A percentile compares a stretch with the other conserved stretches of the same genome.
These are phyloP conservation scores for Teunomyces kruisii DNA, from an alignment of 805 yeast species.

Conservation along the genomic window DNA sequence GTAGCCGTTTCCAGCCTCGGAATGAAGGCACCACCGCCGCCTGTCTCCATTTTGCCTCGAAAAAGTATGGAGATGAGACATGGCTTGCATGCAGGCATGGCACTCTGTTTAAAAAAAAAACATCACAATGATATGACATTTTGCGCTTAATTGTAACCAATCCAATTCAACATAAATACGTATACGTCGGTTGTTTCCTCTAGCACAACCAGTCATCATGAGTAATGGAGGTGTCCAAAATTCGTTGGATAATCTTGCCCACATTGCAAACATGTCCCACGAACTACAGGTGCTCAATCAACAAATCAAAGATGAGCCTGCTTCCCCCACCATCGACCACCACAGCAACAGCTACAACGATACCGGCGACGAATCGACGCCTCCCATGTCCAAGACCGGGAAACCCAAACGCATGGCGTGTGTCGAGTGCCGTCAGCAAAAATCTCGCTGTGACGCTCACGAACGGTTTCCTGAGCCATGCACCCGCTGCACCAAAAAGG, in stretches of 20 bases:
- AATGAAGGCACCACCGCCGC: too few species aligned
- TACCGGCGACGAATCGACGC: slow-evolving; percentile 4
- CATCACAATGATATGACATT: not conserved
- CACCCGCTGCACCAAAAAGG: slow-evolving; percentile 72
- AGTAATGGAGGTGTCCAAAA: slow-evolving; percentile 16
- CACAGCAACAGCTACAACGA: not conserved
- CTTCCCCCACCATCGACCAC: slow-evolving; percentile 6
- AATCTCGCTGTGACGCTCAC: slow-evolving; percentile 84
- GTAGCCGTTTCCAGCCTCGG: too few species aligned
- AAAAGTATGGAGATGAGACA: not conserved
- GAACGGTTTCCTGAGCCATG: slow-evolving; percentile 78
- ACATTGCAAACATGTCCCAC: slow-evolving; percentile 45
- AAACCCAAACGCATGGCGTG: slow-evolving; percentile 74
- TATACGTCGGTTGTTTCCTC: not conserved
- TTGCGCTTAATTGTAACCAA: not conserved
- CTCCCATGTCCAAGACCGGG: slow-evolving; percentile 8
- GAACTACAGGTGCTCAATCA: slow-evolving; percentile 33
- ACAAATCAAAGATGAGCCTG: slow-evolving; percentile 16
- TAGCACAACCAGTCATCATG: slow-evolving; percentile 3
- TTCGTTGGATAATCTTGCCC: slow-evolving; percentile 42
- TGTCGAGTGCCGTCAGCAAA: slow-evolving; percentile 94
- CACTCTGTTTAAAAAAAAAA: slow-evolving; percentile 1
- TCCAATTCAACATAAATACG: not conserved
- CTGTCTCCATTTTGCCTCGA: too few species aligned
- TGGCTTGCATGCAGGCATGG: not conserved